These are phyloP conservation scores for Fibroporia radiculosa DNA, from an alignment of 768 basidiomycete species.

Conservation along the genomic window DNA sequence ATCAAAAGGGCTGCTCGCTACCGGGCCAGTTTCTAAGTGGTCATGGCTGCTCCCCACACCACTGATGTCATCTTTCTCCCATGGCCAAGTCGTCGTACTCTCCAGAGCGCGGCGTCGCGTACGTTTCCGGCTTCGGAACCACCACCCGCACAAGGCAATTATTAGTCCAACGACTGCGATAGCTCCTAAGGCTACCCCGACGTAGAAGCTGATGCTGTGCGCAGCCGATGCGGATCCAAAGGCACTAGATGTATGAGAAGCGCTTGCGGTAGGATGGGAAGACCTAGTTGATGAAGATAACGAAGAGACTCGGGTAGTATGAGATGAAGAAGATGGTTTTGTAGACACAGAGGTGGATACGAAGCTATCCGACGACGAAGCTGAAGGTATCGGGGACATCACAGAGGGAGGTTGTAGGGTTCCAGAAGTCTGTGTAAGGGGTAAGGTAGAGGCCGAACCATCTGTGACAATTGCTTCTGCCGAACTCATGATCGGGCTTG, in stretches of 20 bases:
- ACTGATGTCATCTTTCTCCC: conserved; percentile 12
- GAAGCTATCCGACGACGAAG: not conserved
- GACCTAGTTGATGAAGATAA: not conserved
- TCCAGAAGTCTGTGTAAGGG: not conserved
- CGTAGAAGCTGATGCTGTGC: conserved; percentile 12
- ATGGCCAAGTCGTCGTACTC: conserved; percentile 13
- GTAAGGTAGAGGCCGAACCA: not conserved
- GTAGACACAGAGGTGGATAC: not conserved
- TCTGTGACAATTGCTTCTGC: not conserved
- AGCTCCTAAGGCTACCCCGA: conserved; percentile 18
- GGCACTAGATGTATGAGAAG: not conserved
- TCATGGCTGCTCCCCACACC: conserved; percentile 1
- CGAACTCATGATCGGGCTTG: too few relatives aligned
- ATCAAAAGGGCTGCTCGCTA: not conserved
- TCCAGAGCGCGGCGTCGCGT: conserved; percentile 12
- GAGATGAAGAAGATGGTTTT: not conserved
- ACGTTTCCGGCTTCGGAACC: conserved; percentile 17
- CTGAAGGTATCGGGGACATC: too few relatives aligned
- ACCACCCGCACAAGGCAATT: conserved; percentile 18
- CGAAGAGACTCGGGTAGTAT: not conserved
- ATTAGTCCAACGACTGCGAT: conserved; percentile 15
- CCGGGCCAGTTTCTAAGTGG: not conserved
- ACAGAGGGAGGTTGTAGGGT: not conserved
- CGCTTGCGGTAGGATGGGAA: too few relatives aligned
- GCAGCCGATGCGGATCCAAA: conserved; percentile 1